Base-by-base conservation (phyloP, 345 rosid species). In the Rhizophora apiculata region DNA sequence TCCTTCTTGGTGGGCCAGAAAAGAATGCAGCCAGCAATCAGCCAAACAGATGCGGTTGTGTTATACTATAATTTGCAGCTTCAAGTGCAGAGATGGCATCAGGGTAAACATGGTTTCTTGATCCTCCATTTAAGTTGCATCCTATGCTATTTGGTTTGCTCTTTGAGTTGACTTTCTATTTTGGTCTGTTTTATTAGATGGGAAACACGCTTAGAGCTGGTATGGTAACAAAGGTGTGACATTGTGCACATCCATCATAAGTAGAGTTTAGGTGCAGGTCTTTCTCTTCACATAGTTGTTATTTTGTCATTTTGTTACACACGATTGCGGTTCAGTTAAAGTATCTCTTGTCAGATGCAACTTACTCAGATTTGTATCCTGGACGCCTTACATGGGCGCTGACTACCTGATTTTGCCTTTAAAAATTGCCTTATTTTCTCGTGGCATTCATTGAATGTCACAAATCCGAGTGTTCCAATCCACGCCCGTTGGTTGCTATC, bases 1-100 rank as follows among this genome's bases (percentile, higher is more conserved):
- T 64, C 55, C 60, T 80, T 55, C 57, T 58, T 69, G 64, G 60
- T 67, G 79, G 62, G 70, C 77, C 96, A 91, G 97, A 88, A 71
- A 94, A 89, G 87, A 90, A 86, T 74, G 81, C 71, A 32, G 67
- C 77, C 60, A 82, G 73, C 69, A 84, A 82, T 75, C 80, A 84
- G 82, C 89, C 83, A 85, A 89, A 84, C 85, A 87, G 81, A 73
- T 94, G 98, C 3, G 85, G 82, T 20, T 94, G 98, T 79, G 87
- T 88, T 64, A 81, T 94, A 84, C 82, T 88, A 82, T 94, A 82
- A 82, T 76, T 57, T 54, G 36, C 77, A 36, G 71, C 72, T 69
- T 16, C 56, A 43, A 54, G 67, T 71, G 49, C 20, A 64, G 58
- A 61, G 66, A 62, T 60, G 55, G 26, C 36, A 72, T 67, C 65